Evolutionary conservation across 371 early-diverging fungal genomes (phyloP).

Genomic region (Hamiltosporidium magnivora): DNA sequence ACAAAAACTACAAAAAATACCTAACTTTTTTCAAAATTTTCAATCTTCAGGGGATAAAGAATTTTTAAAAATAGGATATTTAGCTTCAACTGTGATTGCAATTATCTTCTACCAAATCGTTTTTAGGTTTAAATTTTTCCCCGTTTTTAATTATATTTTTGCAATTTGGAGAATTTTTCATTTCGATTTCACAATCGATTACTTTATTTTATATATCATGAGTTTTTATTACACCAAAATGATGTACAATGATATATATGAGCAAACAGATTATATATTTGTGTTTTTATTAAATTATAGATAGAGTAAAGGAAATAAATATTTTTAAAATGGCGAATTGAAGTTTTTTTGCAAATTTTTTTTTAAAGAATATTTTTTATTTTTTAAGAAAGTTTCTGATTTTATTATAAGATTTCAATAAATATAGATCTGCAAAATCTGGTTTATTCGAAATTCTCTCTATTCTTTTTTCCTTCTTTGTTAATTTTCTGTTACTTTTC

Average conservation of each 20-base stretch:
- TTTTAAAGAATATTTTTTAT: no score
- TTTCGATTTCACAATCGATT: slow-evolving; percentile 47
- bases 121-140: slow-evolving; percentile 11
- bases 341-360: no score
- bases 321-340: no score
- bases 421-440: no score
- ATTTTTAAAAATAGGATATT: slow-evolving; percentile 1
- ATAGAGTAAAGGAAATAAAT: not conserved
- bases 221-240: slow-evolving; percentile 17
- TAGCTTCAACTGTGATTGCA: slow-evolving; percentile 6
- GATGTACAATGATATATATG: slow-evolving; percentile 25
- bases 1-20: not conserved
- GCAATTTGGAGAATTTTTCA: slow-evolving; percentile 51
- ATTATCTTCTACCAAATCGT: slow-evolving; percentile 23
- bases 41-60: slow-evolving; percentile 1
- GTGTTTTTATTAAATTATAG: slow-evolving; percentile 14
- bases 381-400: no score
- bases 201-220: slow-evolving; percentile 21
- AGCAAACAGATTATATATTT: slow-evolving; percentile 23
- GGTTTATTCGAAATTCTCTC: no score
- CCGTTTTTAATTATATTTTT: slow-evolving; percentile 49
- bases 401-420: no score
- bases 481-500: no score
- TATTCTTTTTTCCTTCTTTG: no score
- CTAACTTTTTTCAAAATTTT: not conserved